A percentile compares a stretch with the other conserved stretches of the same genome.
Conservation (phyloP, 495 filamentous ascomycete species). For the Trichodelitschia bisporula region DNA sequence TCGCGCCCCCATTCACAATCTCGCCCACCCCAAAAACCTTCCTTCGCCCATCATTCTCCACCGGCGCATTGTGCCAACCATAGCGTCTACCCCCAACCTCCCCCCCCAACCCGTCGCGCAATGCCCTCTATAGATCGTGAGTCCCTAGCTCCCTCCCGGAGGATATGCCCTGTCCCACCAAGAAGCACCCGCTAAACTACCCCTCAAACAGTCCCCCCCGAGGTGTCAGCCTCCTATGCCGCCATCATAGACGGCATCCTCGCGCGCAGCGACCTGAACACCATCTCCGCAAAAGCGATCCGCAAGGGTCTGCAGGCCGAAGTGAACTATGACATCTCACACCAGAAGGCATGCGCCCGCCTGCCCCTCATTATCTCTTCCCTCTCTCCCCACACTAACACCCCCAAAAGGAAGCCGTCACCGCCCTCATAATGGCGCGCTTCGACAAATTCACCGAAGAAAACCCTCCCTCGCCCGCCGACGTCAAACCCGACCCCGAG, state of each 20-base stretch:
- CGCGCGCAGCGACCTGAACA: constrained; percentile 54
- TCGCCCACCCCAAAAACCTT: no score
- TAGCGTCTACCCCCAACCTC: no score
- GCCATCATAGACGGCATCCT: constrained; percentile 86
- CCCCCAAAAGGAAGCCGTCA: constrained; percentile 40
- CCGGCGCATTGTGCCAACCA: no score
- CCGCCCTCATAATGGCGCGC: constrained; percentile 60
- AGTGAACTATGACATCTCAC: constrained; percentile 57
- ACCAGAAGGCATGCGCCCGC: constrained; percentile 44
- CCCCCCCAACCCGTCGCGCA: no score
- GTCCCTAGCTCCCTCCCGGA: no score
- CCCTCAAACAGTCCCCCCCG: constrained; percentile 45
- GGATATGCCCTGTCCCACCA: no score
- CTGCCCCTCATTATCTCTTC: constrained; percentile 1
- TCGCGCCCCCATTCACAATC: no score
- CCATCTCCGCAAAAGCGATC: constrained; percentile 80
- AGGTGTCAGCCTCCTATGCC: constrained; percentile 41
- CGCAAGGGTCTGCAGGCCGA: constrained; percentile 59
- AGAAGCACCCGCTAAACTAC: constrained; percentile 2
- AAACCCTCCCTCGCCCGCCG: constrained; percentile 11
- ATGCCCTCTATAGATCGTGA: no score
- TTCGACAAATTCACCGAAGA: constrained; percentile 57
- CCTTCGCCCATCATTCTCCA: no score
- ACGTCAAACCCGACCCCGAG: constrained; percentile 12
- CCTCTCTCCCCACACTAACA: constrained; percentile 1